phyloP scores from a whole-genome alignment of 768 basidiomycete genomes.

The Tylopilus rubrobrunneus region DNA sequence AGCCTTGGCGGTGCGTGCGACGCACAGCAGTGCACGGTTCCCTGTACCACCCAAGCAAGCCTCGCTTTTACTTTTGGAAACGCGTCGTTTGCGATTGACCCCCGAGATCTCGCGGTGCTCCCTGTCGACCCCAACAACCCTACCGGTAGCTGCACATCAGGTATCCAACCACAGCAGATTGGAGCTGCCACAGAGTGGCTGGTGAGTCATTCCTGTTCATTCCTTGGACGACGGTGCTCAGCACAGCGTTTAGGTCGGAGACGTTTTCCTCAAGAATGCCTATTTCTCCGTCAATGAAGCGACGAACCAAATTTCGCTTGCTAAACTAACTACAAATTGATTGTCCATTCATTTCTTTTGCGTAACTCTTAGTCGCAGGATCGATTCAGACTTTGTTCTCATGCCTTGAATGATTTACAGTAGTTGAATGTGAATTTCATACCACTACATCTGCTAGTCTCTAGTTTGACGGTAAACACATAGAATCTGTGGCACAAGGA shows the following conservation, averaged over 20 bases:
- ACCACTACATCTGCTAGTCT: background rate
- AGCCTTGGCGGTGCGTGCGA: slow-evolving; percentile 55
- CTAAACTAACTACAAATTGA: slow-evolving; percentile 41
- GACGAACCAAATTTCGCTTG: slow-evolving; percentile 57
- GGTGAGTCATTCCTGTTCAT: slow-evolving; percentile 36
- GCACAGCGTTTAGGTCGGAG: slow-evolving; percentile 43
- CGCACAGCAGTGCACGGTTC: slow-evolving; percentile 53
- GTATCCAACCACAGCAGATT: slow-evolving; percentile 61
- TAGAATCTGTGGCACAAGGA: background rate
- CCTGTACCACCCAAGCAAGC: slow-evolving; percentile 54
- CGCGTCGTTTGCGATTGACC: slow-evolving; percentile 55
- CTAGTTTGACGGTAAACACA: background rate
- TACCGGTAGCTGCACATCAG: slow-evolving; percentile 63
- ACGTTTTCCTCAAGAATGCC: slow-evolving; percentile 74
- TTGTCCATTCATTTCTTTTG: background rate
- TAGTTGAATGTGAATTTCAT: background rate
- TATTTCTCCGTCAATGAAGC: slow-evolving; percentile 64
- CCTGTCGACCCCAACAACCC: slow-evolving; percentile 49
- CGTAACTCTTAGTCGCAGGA: slow-evolving; percentile 4
- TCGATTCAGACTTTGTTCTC: slow-evolving; percentile 2
- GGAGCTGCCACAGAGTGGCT: slow-evolving; percentile 65
- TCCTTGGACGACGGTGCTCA: background rate
- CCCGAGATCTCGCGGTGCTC: slow-evolving; percentile 59
- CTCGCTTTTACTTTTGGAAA: slow-evolving; percentile 61
- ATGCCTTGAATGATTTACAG: background rate